phyloP scores from a whole-genome alignment of 176 grass and related monocot species.

The Microstegium vimineum region DNA sequence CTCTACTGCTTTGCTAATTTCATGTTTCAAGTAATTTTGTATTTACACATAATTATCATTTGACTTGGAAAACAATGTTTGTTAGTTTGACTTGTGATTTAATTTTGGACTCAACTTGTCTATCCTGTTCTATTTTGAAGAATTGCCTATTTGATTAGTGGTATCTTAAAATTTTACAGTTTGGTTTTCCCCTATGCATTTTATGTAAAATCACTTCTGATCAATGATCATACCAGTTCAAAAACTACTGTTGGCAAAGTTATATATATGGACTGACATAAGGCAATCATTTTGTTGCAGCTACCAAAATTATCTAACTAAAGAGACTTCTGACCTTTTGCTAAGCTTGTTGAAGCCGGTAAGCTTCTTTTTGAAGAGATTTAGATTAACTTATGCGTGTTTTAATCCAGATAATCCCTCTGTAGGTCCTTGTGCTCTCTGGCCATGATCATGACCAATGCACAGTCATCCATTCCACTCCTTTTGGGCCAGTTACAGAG shows the following conservation, averaged over 20 bases:
- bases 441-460: constrained; percentile 99
- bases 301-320: constrained; percentile 93
- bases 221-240: not conserved
- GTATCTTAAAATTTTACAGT: not conserved
- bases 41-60: not conserved
- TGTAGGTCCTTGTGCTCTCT: constrained; percentile 82
- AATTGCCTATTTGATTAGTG: not conserved
- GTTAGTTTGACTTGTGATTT: constrained; percentile 4
- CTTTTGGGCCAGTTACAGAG: constrained; percentile 62
- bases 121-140: constrained; percentile 8
- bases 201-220: constrained; percentile 18
- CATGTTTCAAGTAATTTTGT: not conserved
- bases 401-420: constrained; percentile 28
- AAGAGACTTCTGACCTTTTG: constrained; percentile 83
- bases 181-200: not conserved
- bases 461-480: constrained; percentile 60
- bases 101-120: not conserved
- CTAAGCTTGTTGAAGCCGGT: constrained; percentile 72
- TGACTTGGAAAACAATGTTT: not conserved
- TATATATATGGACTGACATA: constrained; percentile 15
- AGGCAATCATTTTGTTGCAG: constrained; percentile 37
- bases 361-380: constrained; percentile 31
- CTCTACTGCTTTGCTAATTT: constrained; percentile 7
- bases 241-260: not conserved
- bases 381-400: constrained; percentile 14